phyloP scores from a whole-genome alignment of 2,329 filamentous ascomycete genomes.

The Hysterium pulicare region DNA sequence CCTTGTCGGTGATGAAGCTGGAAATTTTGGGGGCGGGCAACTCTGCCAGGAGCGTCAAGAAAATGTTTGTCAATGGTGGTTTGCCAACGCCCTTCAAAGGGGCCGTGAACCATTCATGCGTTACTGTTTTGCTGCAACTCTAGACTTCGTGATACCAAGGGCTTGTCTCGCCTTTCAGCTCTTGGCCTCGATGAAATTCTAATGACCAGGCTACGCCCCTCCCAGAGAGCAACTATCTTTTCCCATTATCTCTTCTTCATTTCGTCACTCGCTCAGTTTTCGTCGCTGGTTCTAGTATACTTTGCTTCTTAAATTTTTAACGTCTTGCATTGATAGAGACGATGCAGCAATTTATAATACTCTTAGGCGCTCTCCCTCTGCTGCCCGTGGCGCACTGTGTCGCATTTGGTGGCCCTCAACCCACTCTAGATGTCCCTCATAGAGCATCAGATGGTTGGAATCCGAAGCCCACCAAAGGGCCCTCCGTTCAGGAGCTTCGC shows the following conservation, averaged over 20 bases:
- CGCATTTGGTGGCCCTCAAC: constrained; percentile 19
- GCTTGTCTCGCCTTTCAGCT: constrained; percentile 9
- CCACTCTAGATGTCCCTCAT: constrained; percentile 12
- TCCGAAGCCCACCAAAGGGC: constrained; percentile 22
- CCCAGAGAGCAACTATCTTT: neutral
- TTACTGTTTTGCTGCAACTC: neutral
- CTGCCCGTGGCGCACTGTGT: constrained; percentile 15
- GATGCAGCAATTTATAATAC: neutral
- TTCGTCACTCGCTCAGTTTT: neutral
- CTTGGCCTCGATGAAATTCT: neutral
- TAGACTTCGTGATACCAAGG: constrained; percentile 1
- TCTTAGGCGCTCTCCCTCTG: constrained; percentile 13
- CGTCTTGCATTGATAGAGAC: neutral
- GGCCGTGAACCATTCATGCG: neutral
- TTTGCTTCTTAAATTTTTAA: neutral
- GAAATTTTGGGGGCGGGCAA: constrained; percentile 1
- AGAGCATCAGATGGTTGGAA: constrained; percentile 12
- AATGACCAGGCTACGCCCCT: neutral
- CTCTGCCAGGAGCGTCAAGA: constrained; percentile 5
- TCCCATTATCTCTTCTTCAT: neutral
- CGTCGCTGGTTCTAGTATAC: constrained; percentile 1
- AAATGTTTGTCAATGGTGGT: constrained; percentile 4
- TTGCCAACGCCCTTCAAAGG: neutral
- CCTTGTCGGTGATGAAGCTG: neutral
- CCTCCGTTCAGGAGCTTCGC: constrained; percentile 16